These are phyloP conservation scores for Hanseniaspora guilliermondii DNA, from an alignment of 805 yeast genomes.

Conservation along the genomic window DNA sequence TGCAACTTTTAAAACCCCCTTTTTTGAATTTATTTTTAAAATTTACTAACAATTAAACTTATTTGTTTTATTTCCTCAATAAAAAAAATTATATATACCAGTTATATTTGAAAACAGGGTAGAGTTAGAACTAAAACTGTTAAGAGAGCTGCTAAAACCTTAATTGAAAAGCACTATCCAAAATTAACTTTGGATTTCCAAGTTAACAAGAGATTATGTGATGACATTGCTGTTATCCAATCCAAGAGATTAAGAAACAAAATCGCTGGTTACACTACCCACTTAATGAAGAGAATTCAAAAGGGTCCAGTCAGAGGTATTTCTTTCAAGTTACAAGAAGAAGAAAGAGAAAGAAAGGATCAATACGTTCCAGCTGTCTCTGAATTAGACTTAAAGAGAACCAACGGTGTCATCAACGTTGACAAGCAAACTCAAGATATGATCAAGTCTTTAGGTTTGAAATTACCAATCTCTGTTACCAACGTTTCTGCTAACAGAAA, in stretches of 20 bases:
- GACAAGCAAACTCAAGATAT: constrained; percentile 93
- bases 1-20: not conserved
- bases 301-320: constrained; percentile 99
- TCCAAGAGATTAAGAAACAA: constrained; percentile 99
- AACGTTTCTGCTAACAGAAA: constrained; percentile 81
- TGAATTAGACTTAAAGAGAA: constrained; percentile 95
- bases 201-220: constrained; percentile 98
- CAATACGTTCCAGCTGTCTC: constrained; percentile 99
- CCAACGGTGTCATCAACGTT: constrained; percentile 91
- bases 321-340: constrained; percentile 99
- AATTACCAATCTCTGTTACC: constrained; percentile 73
- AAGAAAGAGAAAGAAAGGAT: constrained; percentile 99
- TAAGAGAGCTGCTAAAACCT: constrained; percentile 99
- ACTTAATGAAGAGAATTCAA: constrained; percentile 99
- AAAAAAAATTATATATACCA: not conserved
- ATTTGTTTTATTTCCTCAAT: not conserved
- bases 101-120: constrained; percentile 48
- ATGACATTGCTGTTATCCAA: constrained; percentile 97
- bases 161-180: constrained; percentile 99
- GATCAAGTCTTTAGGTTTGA: constrained; percentile 87
- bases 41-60: constrained; percentile 9
- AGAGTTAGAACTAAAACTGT: constrained; percentile 99
- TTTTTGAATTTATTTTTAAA: not conserved
- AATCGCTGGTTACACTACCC: constrained; percentile 99
- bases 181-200: constrained; percentile 98